Conservation (phyloP, 768 basidiomycete genomes). For the Amanita thiersii region DNA sequence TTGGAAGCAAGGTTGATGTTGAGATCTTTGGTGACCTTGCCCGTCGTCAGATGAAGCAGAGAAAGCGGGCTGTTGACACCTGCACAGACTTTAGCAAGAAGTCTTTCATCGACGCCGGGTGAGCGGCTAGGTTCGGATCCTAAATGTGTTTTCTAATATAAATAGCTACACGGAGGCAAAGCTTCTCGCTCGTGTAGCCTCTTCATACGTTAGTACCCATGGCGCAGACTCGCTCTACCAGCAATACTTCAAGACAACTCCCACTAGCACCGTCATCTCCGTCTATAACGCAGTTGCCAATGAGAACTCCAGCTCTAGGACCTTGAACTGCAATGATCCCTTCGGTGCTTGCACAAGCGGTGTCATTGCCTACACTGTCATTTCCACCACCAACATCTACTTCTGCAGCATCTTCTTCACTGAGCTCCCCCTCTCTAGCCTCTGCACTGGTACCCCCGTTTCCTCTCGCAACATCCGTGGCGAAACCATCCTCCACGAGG, state of each 20-base stretch:
- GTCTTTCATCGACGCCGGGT: constrained; percentile 34
- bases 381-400: constrained; percentile 40
- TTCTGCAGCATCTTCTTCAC: constrained; percentile 40
- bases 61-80: constrained; percentile 30
- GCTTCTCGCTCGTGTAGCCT: constrained; percentile 23
- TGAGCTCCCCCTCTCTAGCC: constrained; percentile 26
- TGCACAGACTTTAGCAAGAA: constrained; percentile 26
- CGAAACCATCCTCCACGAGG: constrained; percentile 40
- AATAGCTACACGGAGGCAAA: constrained; percentile 35
- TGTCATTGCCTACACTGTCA: constrained; percentile 38
- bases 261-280: constrained; percentile 23
- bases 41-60: constrained; percentile 22
- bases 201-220: constrained; percentile 26
- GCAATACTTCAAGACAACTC: constrained; percentile 30
- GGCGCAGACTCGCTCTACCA: constrained; percentile 31
- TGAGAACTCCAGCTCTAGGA: constrained; percentile 9
- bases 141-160: no score
- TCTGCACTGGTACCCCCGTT: constrained; percentile 36
- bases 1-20: constrained; percentile 21
- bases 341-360: constrained; percentile 26
- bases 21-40: constrained; percentile 26
- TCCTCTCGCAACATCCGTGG: constrained; percentile 37
- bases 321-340: constrained; percentile 34
- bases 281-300: background rate
- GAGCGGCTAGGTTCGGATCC: no score